Evolutionary conservation across 768 basidiomycete genomes (phyloP), one percentile per base, ranked within the genome.

Genomic region (Chalciporus piperatus): DNA sequence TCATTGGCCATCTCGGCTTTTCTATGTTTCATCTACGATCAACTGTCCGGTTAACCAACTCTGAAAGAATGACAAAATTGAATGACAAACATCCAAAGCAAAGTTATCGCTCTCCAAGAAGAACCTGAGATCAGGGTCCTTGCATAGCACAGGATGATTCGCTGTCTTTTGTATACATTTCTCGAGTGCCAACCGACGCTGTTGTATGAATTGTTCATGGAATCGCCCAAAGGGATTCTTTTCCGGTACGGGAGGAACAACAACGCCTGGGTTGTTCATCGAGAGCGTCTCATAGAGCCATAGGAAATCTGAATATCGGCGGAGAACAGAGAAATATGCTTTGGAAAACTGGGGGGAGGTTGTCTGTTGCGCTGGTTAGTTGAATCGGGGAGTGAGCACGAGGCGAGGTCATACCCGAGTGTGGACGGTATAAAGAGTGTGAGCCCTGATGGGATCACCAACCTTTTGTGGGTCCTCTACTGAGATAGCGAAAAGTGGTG

Each of bases 391-490:
- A 50, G 14, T 28, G 30, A 30, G 28, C 33, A 52, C 20, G 22
- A 40, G 41, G 14, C 4, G 41, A 27, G 9, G 33, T 64, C 82
- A 47, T 66, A 91, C 92, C 57, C 82, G 76, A 13, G 95, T 97
- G 53, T 92, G 87, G 2, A 99, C 92, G 2, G 97, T 99, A 67
- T 98, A 99, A 74, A 98, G 93, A 11, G 90, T 97, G 65, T 92
- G 97, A 14, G 86, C 83, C 51, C 91, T 86, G 43, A 98, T 91
- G 1, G 94, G 91, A 62, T 95, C 92, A n/a, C 97, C 97, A 40
- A 98, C 89, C 60, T 89, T 92, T 59, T 98, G 94, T 6, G 97
- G 97, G 69, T 99, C 97, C 47, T 92, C 90, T n/a, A 99, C 93
- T 0, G 88, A 82, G 57, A 99, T 92, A 8, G 80, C 68, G 66